These are phyloP conservation scores for Rhododendron ferrugineum DNA, from an alignment of 148 eudicot genomes.

Conservation along the genomic window DNA sequence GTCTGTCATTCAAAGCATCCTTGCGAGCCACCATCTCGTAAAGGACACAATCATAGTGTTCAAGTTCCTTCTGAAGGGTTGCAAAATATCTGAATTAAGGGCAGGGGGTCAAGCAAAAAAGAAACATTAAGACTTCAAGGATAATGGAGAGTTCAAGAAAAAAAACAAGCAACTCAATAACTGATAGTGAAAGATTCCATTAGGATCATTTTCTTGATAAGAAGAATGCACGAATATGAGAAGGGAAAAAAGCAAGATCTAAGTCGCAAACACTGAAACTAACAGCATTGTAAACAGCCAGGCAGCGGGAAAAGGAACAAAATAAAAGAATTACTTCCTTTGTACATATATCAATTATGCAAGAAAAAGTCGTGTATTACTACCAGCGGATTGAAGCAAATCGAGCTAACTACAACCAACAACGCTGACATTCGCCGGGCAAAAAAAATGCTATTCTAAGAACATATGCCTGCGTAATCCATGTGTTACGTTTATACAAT, in stretches of 20 bases:
- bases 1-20: constrained; percentile 76
- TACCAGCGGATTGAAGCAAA: neutral
- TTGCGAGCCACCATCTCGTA: constrained; percentile 96
- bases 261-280: neutral
- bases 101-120: neutral
- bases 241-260: neutral
- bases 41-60: constrained; percentile 84
- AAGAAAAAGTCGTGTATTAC: neutral
- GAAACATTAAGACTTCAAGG: neutral
- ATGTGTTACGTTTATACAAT: neutral
- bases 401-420: neutral
- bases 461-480: neutral
- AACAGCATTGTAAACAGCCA: neutral
- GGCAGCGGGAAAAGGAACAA: neutral
- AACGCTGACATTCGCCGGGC: neutral
- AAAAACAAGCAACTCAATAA: neutral
- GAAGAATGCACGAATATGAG: neutral
- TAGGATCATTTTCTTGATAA: neutral
- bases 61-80: constrained; percentile 79
- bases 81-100: constrained; percentile 64
- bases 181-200: neutral
- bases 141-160: neutral
- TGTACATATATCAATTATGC: neutral
- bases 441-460: no score
- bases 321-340: neutral